phyloP scores from a whole-genome alignment of 2,329 filamentous ascomycete genomes.

The Paraphaeosphaeria sporulosa region DNA sequence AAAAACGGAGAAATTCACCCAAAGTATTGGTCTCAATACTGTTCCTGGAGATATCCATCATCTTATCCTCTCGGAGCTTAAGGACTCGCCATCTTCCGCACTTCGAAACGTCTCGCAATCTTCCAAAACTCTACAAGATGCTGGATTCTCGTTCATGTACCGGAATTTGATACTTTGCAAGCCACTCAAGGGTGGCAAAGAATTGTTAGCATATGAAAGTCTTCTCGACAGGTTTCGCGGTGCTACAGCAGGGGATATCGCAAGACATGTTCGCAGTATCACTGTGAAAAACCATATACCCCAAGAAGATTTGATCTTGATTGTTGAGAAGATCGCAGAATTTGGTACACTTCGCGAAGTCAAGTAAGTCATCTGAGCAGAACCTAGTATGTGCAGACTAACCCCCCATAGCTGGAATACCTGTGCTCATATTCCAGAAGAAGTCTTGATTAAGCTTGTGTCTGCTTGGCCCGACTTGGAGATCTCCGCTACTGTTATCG shows the following conservation, averaged over 20 bases:
- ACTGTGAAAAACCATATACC: slow-evolving; percentile 15
- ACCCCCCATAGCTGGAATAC: slow-evolving; percentile 17
- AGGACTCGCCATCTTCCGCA: not conserved
- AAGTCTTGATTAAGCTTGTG: slow-evolving; percentile 16
- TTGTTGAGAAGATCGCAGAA: slow-evolving; percentile 14
- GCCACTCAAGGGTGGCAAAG: not conserved
- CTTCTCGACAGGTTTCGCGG: slow-evolving; percentile 11
- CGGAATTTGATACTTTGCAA: slow-evolving; percentile 10
- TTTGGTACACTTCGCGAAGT: slow-evolving; percentile 7
- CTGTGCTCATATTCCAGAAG: slow-evolving; percentile 8
- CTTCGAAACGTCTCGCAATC: slow-evolving; percentile 9
- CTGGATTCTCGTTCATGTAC: slow-evolving; percentile 14
- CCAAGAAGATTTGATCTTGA: slow-evolving; percentile 15
- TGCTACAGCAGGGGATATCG: slow-evolving; percentile 6
- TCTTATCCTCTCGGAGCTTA: slow-evolving; percentile 14
- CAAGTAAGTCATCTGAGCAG: slow-evolving; percentile 1
- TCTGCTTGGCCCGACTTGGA: slow-evolving; percentile 19
- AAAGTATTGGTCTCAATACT: not conserved
- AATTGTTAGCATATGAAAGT: not conserved
- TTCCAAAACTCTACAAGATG: slow-evolving; percentile 11
- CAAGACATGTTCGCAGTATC: slow-evolving; percentile 17
- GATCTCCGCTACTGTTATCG: slow-evolving; percentile 8
- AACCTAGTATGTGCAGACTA: not conserved
- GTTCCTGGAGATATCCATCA: slow-evolving; percentile 18
- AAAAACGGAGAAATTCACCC: not conserved